phyloP scores from a whole-genome alignment of 108 stramenopile genomes.

The Epithemia pelagica region DNA sequence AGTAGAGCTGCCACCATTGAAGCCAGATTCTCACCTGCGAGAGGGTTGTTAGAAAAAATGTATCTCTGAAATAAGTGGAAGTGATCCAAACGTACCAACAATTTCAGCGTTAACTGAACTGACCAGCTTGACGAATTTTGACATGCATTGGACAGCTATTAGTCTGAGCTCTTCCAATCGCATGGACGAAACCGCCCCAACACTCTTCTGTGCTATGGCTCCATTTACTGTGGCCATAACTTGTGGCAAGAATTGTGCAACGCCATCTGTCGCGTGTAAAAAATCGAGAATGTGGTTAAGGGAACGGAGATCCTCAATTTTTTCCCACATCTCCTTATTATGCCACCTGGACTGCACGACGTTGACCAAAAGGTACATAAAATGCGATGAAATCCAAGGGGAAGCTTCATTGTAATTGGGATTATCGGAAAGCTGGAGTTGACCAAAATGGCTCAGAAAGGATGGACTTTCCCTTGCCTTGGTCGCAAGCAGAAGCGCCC shows the following conservation, averaged over 20 bases:
- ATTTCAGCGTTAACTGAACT: slow-evolving; percentile 28
- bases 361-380: slow-evolving; percentile 76
- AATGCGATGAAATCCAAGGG: slow-evolving; percentile 62
- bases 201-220: slow-evolving; percentile 35
- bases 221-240: slow-evolving; percentile 62
- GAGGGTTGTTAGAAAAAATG: not conserved
- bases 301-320: slow-evolving; percentile 47
- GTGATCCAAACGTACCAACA: slow-evolving; percentile 19
- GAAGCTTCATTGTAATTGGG: slow-evolving; percentile 5
- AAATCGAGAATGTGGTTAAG: slow-evolving; percentile 41
- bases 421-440: not conserved
- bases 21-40: slow-evolving; percentile 40
- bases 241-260: slow-evolving; percentile 67
- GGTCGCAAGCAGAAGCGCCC: slow-evolving; percentile 12
- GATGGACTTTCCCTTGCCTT: slow-evolving; percentile 9
- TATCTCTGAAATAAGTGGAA: not conserved
- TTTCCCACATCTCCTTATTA: slow-evolving; percentile 29
- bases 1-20: slow-evolving; percentile 70
- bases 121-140: slow-evolving; percentile 55
- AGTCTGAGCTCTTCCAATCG: slow-evolving; percentile 21
- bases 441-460: not conserved
- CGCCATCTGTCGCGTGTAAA: slow-evolving; percentile 42
- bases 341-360: slow-evolving; percentile 59
- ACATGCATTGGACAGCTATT: slow-evolving; percentile 50
- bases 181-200: not conserved